A percentile compares a stretch with the other conserved stretches of the same genome.
These are phyloP conservation scores for Fusarium brevicatenulatum DNA, from an alignment of 2,329 filamentous ascomycete species.

Conservation along the genomic window DNA sequence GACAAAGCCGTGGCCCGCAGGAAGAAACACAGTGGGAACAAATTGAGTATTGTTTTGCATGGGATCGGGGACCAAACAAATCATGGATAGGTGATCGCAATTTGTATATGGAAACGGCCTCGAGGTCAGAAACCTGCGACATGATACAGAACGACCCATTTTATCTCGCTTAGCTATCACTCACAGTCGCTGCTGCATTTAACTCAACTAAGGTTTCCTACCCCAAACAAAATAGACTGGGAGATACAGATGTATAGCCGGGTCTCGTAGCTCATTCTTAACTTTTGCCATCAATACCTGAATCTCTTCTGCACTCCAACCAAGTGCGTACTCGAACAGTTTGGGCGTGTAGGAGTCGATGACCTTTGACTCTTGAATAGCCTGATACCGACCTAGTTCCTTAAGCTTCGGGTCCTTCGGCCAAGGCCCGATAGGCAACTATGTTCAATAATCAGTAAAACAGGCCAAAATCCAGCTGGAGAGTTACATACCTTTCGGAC, in stretches of 20 bases:
- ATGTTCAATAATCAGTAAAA: rapidly evolving
- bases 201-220: conserved; percentile 1
- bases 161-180: background rate
- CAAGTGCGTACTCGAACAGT: conserved; percentile 22
- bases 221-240: conserved; percentile 27
- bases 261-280: conserved; percentile 27
- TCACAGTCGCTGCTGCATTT: rapidly evolving
- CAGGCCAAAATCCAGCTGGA: rapidly evolving
- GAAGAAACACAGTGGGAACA: too few species aligned
- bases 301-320: conserved; percentile 24
- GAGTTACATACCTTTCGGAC: background rate
- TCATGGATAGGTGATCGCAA: too few species aligned
- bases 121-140: too few species aligned
- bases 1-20: too few species aligned
- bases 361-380: conserved; percentile 18
- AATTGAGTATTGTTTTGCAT: too few species aligned
- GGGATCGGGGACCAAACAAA: too few species aligned
- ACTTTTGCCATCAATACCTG: conserved; percentile 29
- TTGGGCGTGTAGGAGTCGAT: conserved; percentile 31
- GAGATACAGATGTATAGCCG: conserved; percentile 27
- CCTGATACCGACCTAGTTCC: conserved; percentile 21
- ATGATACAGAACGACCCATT: background rate
- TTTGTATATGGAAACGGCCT: too few species aligned
- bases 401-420: conserved; percentile 19
- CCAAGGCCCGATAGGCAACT: conserved; percentile 25